These are phyloP conservation scores for Porcisia deanei DNA, from an alignment of 208 protist species.

Conservation along the genomic window DNA sequence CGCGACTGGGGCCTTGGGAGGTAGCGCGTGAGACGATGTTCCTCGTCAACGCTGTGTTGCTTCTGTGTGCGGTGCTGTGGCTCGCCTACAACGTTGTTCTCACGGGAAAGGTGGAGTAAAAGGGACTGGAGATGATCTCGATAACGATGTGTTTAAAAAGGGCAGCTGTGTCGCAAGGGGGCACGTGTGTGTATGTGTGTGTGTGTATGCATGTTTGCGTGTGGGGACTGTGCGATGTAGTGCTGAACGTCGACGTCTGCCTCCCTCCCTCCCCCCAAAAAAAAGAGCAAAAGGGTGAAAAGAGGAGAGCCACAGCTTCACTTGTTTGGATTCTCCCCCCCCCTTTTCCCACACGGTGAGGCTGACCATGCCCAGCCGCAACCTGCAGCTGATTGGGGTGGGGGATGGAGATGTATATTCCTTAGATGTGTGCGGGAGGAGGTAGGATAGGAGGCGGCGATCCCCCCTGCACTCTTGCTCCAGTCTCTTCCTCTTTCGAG, in stretches of 20 bases:
- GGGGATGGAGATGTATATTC: background rate
- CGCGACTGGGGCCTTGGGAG: constrained; percentile 22
- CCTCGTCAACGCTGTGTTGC: constrained; percentile 32
- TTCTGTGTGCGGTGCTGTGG: constrained; percentile 38
- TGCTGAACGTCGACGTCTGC: background rate
- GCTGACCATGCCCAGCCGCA: background rate
- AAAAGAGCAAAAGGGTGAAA: too few species aligned
- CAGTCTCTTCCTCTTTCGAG: background rate
- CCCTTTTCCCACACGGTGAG: background rate
- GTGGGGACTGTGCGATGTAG: background rate
- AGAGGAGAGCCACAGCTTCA: background rate
- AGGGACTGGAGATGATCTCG: too few species aligned
- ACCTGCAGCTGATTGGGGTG: background rate
- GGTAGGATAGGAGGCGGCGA: too few species aligned
- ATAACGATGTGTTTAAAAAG: too few species aligned
- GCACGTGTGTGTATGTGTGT: background rate
- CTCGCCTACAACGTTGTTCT: constrained; percentile 31
- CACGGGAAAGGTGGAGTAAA: constrained; percentile 25
- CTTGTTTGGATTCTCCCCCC: background rate
- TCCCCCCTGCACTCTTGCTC: background rate
- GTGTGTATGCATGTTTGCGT: background rate
- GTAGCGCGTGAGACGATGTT: constrained; percentile 28
- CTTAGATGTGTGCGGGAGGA: background rate
- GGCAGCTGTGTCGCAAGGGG: background rate
- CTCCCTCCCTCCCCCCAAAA: background rate